phyloP scores from a whole-genome alignment of 352 stramenopile species.

The Pilasporangium apinafurcum region DNA sequence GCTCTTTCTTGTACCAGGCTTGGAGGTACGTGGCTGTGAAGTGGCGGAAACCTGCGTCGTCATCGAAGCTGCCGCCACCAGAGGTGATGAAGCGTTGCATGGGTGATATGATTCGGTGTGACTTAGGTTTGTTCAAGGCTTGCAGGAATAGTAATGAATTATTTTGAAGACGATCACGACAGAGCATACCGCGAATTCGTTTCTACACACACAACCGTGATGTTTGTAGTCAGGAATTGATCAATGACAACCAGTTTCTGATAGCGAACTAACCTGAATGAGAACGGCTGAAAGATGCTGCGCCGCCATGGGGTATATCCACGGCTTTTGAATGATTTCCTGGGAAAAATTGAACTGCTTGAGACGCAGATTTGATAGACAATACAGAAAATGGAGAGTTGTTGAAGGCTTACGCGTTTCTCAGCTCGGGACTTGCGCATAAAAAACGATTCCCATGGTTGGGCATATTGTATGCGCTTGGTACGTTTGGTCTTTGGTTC shows the following conservation, averaged over 20 bases:
- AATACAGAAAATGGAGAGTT: background rate
- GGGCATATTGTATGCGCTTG: conserved; percentile 16
- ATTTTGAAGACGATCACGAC: conserved; percentile 13
- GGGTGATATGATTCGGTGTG: conserved; percentile 22
- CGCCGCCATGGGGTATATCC: conserved; percentile 78
- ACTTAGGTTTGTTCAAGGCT: background rate
- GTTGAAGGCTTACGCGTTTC: conserved; percentile 33
- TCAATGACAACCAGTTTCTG: background rate
- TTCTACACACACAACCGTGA: conserved; percentile 20
- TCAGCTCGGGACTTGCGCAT: conserved; percentile 68
- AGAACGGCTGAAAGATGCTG: conserved; percentile 71
- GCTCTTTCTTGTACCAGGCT: conserved; percentile 64
- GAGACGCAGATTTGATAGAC: no score
- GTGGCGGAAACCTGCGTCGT: conserved; percentile 44
- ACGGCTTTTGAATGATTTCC: conserved; percentile 61
- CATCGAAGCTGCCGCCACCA: conserved; percentile 35
- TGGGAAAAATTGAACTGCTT: conserved; percentile 11
- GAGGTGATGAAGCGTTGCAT: conserved; percentile 71
- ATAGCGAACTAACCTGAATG: conserved; percentile 35
- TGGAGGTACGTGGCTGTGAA: conserved; percentile 62
- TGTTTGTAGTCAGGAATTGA: background rate
- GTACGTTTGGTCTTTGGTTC: conserved; percentile 36
- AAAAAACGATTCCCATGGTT: conserved; percentile 70
- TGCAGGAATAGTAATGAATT: background rate
- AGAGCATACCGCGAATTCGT: conserved; percentile 55